Percentiles rank a stretch among this genome's conserved stretches.
Evolutionary conservation across 176 grass and related monocot genomes (phyloP).

Genomic region (Neostapfia colusana): DNA sequence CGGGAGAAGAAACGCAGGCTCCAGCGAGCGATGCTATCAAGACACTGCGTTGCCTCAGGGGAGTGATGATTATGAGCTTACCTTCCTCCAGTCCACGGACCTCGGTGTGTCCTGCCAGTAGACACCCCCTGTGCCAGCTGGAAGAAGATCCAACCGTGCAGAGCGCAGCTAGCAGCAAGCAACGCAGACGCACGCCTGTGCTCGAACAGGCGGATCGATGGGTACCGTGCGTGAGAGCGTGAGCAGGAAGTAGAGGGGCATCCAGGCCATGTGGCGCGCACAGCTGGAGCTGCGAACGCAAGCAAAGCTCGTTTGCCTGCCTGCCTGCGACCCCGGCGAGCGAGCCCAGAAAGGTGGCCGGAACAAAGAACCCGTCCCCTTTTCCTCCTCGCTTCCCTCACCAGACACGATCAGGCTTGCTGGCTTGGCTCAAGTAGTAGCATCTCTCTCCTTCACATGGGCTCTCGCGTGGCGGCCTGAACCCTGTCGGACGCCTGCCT

Average conservation of each 20-base stretch:
- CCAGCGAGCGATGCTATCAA: background rate
- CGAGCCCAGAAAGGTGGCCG: conserved; percentile 31
- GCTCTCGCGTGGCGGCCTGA: conserved; percentile 54
- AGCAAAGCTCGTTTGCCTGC: conserved; percentile 14
- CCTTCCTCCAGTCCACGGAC: background rate
- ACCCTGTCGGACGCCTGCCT: conserved; percentile 49
- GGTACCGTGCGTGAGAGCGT: too few species aligned
- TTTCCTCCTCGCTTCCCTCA: background rate
- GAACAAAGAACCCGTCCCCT: conserved; percentile 1
- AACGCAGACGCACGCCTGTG: background rate
- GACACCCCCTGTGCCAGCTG: background rate
- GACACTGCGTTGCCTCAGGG: background rate
- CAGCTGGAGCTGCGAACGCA: conserved; percentile 28
- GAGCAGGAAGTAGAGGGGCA: too few species aligned
- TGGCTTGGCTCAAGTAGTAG: background rate
- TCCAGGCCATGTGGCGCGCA: conserved; percentile 1
- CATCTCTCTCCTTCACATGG: conserved; percentile 39
- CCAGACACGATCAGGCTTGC: background rate
- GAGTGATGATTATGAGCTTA: conserved; percentile 36
- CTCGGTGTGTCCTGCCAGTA: background rate
- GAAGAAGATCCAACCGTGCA: conserved; percentile 10
- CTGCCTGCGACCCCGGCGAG: background rate
- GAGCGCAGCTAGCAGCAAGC: too few species aligned
- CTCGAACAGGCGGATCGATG: background rate
- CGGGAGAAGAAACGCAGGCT: background rate